phyloP scores from a whole-genome alignment of 208 protist species.

The Leishmania tarentolae region DNA sequence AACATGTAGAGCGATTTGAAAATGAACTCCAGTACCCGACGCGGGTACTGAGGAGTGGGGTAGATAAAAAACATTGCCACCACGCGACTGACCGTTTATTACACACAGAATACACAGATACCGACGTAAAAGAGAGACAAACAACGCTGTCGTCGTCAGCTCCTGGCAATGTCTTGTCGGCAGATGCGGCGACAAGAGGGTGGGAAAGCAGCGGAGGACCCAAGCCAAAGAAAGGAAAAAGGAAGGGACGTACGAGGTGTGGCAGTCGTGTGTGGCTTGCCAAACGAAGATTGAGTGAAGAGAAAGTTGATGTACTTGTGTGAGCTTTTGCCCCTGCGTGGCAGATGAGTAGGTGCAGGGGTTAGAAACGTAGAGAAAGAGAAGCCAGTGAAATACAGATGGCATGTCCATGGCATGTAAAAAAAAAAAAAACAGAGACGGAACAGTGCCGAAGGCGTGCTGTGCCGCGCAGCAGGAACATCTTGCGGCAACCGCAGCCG shows the following conservation, averaged over 20 bases:
- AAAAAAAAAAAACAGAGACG: not conserved
- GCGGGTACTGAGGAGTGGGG: slow-evolving; percentile 75
- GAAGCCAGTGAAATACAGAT: not conserved
- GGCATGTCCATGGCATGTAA: not conserved
- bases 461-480: not conserved
- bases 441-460: not conserved
- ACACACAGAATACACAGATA: not conserved
- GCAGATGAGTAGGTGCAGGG: not conserved
- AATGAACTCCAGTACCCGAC: slow-evolving; percentile 53
- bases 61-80: slow-evolving; percentile 75
- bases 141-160: not conserved
- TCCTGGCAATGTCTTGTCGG: not conserved
- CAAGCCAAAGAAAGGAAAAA: not conserved
- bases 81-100: not conserved
- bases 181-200: not conserved
- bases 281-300: not conserved
- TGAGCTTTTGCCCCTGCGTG: not conserved
- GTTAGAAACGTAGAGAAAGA: not conserved
- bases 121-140: not conserved
- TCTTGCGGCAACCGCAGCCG: not conserved
- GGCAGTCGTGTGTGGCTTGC: not conserved
- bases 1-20: slow-evolving; percentile 76
- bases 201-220: not conserved
- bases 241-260: not conserved
- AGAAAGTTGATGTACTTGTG: not conserved